Base-by-base conservation (phyloP, 2,329 filamentous ascomycete genomes). In the Phyllosticta capitalensis region DNA sequence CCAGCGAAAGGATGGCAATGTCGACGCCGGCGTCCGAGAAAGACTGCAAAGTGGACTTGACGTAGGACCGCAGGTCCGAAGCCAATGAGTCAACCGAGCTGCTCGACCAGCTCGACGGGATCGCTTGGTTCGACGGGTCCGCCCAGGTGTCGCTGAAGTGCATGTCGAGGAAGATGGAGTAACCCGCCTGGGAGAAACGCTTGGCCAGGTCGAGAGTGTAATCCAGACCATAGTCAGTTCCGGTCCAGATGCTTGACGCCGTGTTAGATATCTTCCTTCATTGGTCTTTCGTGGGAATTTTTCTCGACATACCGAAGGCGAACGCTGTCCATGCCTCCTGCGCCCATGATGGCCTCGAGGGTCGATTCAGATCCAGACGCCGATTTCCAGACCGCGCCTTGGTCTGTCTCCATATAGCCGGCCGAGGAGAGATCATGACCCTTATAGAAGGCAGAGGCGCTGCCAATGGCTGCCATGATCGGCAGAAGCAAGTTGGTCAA, bases 131-230 rank as follows among this genome's bases (percentile, higher is more conserved):
- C 1, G 70, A 75, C 0, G 87, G 85, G 65, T 89, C 86, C 0
- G 87, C 86, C 87, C 86, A 89, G 1, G 81, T 87, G 71, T 89
- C 85, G 68, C 81, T 84, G 65, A 83, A 83, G 70, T 88, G 84
- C 62, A 89, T 74, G 64, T 87, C 83, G 19, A 89, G 73, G 65
- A 81, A 83, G 45, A 88, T 75, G 1, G 75, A 76, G 57, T 90
- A 68, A 0, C 86, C 86, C 0, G 80, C 83, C 2, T 81, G 81
- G 64, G 83, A 79, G 2, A 85, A 84, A 55, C 86, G 79, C 68
- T 81, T 80, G 3, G 84, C 87, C n/a, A 90, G 77, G 58, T 81
- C 74, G 63, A 90, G 68, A 68, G 89, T 89, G 72, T 90, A 90
- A 61, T 81, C 81, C 50, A 89, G 76, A 69, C 87, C 81, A 70